Conservation (phyloP, 805 yeast genomes). For the Candida loeiensis region DNA sequence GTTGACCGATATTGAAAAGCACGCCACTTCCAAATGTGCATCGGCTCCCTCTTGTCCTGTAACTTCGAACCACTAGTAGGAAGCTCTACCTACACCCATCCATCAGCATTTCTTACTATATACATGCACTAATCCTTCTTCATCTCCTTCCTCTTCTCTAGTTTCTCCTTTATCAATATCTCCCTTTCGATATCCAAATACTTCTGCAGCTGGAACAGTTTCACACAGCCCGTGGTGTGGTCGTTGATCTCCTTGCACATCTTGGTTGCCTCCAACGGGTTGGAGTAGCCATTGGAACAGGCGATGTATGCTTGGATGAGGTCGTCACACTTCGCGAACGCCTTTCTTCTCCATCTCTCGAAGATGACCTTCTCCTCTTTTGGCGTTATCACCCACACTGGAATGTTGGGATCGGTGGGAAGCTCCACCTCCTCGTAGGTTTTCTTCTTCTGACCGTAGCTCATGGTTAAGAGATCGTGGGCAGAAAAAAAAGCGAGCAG, state of each 20-base stretch:
- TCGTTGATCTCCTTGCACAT: conserved; percentile 58
- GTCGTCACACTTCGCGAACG: conserved; percentile 66
- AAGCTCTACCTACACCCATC: no score
- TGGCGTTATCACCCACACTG: conserved; percentile 75
- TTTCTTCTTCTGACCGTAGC: conserved; percentile 26
- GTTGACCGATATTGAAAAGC: no score
- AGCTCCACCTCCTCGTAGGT: conserved; percentile 37
- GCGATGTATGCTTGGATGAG: conserved; percentile 64
- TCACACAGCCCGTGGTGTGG: conserved; percentile 61
- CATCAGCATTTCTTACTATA: no score
- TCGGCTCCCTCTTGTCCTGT: no score
- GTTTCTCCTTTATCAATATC: conserved; percentile 57
- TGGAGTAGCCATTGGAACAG: conserved; percentile 58
- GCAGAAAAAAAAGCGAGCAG: background rate
- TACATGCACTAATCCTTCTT: background rate
- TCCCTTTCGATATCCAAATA: conserved; percentile 71
- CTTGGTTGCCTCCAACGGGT: conserved; percentile 61
- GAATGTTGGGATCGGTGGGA: conserved; percentile 48
- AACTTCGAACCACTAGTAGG: no score
- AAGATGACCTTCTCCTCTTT: conserved; percentile 71
- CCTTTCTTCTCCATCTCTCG: conserved; percentile 62
- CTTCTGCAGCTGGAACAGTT: conserved; percentile 55
- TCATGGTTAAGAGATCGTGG: conserved; percentile 17
- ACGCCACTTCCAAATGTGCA: no score
- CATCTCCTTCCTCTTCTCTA: conserved; percentile 25